phyloP scores from a whole-genome alignment of 495 filamentous ascomycete genomes.

The Xylaria cubensis region DNA sequence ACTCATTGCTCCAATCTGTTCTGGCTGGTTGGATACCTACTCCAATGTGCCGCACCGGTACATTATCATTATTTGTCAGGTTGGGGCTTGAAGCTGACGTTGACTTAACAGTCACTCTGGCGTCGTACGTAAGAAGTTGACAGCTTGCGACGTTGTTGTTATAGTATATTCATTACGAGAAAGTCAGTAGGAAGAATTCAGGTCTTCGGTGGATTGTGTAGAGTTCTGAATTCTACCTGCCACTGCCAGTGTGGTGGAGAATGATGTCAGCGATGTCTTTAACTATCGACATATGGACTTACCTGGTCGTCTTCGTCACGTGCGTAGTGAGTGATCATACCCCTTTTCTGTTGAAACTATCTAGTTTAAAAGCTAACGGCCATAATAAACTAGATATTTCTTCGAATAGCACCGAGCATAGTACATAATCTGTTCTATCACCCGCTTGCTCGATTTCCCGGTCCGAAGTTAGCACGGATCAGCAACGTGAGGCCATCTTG shows the following conservation, averaged over 20 bases:
- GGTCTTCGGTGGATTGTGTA: too few relatives aligned
- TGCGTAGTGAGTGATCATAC: background rate
- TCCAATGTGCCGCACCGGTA: too few relatives aligned
- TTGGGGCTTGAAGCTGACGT: too few relatives aligned
- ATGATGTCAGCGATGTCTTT: background rate
- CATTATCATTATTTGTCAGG: too few relatives aligned
- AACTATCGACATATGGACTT: background rate
- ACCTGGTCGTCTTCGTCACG: background rate
- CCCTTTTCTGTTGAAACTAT: background rate
- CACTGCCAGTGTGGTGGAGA: background rate
- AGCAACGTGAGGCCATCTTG: constrained; percentile 15
- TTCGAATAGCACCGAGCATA: background rate
- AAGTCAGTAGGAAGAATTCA: too few relatives aligned
- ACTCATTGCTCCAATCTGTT: background rate
- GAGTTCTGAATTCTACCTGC: too few relatives aligned
- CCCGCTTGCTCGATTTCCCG: constrained; percentile 1
- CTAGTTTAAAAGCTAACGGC: background rate
- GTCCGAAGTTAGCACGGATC: constrained; percentile 5
- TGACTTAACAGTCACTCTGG: too few relatives aligned
- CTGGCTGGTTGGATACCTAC: background rate
- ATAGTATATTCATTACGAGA: too few relatives aligned
- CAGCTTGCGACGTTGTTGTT: too few relatives aligned
- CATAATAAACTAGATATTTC: background rate
- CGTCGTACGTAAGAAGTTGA: too few relatives aligned
- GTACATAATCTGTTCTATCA: constrained; percentile 11